These are phyloP conservation scores for Aquilaria sinensis DNA, from an alignment of 345 rosid species.

Conservation along the genomic window DNA sequence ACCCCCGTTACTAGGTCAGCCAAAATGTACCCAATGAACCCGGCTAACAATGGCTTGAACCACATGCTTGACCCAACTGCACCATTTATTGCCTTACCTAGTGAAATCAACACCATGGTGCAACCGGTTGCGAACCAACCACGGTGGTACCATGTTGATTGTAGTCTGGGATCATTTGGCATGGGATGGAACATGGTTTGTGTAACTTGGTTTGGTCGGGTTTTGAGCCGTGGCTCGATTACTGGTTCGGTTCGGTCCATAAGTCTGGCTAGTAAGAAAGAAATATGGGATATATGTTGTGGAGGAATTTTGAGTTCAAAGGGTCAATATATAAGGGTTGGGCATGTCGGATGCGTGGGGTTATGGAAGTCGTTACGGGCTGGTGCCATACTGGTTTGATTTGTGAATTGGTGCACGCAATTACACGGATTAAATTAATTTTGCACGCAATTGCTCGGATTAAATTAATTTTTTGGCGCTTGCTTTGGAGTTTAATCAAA, in stretches of 20 bases:
- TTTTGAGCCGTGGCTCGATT: conserved; percentile 12
- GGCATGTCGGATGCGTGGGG: conserved; percentile 43
- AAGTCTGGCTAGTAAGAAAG: conserved; percentile 24
- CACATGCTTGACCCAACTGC: conserved; percentile 36
- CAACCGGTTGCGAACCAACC: conserved; percentile 62
- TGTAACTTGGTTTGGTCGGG: conserved; percentile 1
- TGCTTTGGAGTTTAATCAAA: no score
- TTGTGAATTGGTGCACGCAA: background rate
- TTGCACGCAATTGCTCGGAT: background rate
- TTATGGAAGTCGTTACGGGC: conserved; percentile 17
- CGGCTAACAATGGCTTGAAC: conserved; percentile 53
- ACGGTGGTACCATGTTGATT: conserved; percentile 68
- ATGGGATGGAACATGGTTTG: conserved; percentile 16
- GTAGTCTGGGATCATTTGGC: conserved; percentile 36
- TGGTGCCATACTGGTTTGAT: background rate
- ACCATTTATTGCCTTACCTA: conserved; percentile 40
- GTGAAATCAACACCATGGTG: conserved; percentile 40
- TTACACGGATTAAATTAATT: background rate
- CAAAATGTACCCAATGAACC: conserved; percentile 51
- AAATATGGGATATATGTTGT: conserved; percentile 27
- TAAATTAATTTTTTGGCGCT: no score
- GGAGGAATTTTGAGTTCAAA: background rate
- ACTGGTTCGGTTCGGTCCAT: conserved; percentile 17
- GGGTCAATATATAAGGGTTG: background rate
- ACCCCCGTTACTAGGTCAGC: conserved; percentile 82